Conservation (phyloP, 495 filamentous ascomycete species). For the Elaphomyces granulatus region DNA sequence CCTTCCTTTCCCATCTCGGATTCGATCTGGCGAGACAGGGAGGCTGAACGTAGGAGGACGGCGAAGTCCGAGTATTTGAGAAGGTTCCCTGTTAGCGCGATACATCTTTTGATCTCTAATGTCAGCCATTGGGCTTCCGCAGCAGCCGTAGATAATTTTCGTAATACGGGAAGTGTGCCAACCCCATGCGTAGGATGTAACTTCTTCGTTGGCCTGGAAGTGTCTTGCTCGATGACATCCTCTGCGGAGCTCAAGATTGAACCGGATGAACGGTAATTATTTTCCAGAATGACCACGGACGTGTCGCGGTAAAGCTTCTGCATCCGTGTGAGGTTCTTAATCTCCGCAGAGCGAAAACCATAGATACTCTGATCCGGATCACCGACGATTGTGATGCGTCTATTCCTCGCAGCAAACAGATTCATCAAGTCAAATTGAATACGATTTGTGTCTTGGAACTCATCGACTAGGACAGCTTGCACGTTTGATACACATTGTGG, state of each 20-base stretch:
- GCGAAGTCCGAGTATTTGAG: slow-evolving; percentile 67
- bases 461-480: slow-evolving; percentile 86
- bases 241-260: slow-evolving; percentile 74
- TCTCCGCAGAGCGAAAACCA: slow-evolving; percentile 92
- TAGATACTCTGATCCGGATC: slow-evolving; percentile 99
- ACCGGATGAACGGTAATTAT: slow-evolving; percentile 90
- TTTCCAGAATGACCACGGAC: slow-evolving; percentile 70
- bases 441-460: slow-evolving; percentile 95
- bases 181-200: slow-evolving; percentile 68
- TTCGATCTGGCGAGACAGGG: slow-evolving; percentile 75
- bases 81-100: slow-evolving; percentile 55
- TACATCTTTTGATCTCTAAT: slow-evolving; percentile 61
- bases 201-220: slow-evolving; percentile 57
- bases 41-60: slow-evolving; percentile 71
- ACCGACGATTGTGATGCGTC: slow-evolving; percentile 82
- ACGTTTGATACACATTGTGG: slow-evolving; percentile 86
- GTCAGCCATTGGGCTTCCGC: slow-evolving; percentile 83
- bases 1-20: slow-evolving; percentile 70
- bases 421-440: slow-evolving; percentile 95
- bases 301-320: slow-evolving; percentile 61
- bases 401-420: slow-evolving; percentile 57
- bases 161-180: slow-evolving; percentile 72
- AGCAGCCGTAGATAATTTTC: slow-evolving; percentile 55
- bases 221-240: slow-evolving; percentile 86
- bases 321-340: slow-evolving; percentile 74